Conservation (phyloP, 148 eudicot species). For the Nyssa sinensis region DNA sequence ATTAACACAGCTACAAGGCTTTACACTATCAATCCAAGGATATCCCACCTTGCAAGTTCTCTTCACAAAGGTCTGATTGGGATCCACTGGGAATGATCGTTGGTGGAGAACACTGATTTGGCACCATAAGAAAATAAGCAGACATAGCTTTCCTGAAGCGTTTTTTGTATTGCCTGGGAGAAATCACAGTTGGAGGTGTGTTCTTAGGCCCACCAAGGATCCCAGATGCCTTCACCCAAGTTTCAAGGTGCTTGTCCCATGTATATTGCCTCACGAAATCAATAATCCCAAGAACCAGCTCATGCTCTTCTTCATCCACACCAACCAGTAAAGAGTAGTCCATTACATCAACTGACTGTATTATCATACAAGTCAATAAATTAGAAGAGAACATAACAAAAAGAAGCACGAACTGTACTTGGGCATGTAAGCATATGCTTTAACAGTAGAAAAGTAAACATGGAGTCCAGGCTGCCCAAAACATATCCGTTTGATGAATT, state of each 20-base stretch:
- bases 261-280: constrained; percentile 99
- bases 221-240: constrained; percentile 96
- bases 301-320: constrained; percentile 86
- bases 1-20: too few species aligned
- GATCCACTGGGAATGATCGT: constrained; percentile 51
- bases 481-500: too few species aligned
- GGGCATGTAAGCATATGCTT: too few species aligned
- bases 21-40: constrained; percentile 36
- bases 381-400: not conserved
- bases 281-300: constrained; percentile 91
- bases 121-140: constrained; percentile 86
- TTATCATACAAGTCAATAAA: constrained; percentile 4
- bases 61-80: constrained; percentile 55
- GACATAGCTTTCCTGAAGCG: constrained; percentile 97
- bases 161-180: constrained; percentile 88
- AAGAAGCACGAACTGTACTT: too few species aligned
- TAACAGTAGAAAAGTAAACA: too few species aligned
- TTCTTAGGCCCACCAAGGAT: constrained; percentile 92
- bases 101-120: constrained; percentile 90
- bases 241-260: constrained; percentile 97
- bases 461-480: too few species aligned
- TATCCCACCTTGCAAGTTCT: constrained; percentile 38
- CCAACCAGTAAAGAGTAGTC: constrained; percentile 92
- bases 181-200: constrained; percentile 83
- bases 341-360: constrained; percentile 95